A percentile compares a stretch with the other conserved stretches of the same genome.
Conservation (phyloP, 345 rosid species). For the Populus ilicifolia region DNA sequence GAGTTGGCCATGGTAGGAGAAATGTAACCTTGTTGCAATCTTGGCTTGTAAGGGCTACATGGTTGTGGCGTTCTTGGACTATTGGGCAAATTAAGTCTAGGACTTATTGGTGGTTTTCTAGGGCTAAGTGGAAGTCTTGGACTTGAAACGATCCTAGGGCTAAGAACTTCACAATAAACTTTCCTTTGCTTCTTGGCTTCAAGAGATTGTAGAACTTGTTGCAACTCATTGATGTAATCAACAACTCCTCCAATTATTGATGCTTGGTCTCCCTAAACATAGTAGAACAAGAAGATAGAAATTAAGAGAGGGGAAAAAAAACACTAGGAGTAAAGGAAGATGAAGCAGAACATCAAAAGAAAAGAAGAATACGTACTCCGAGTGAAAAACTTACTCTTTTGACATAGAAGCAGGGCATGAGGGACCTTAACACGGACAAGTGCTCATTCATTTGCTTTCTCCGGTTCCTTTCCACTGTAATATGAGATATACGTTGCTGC, state of each 20-base stretch:
- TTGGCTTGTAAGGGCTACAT: slow-evolving; percentile 59
- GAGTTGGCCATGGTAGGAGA: slow-evolving; percentile 43
- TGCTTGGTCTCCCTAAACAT: slow-evolving; percentile 87
- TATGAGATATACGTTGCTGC: slow-evolving; percentile 72
- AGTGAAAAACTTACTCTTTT: slow-evolving; percentile 66
- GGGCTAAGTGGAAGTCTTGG: slow-evolving; percentile 82
- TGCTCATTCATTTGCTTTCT: slow-evolving; percentile 98
- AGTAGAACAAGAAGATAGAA: neutral
- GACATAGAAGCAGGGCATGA: slow-evolving; percentile 98
- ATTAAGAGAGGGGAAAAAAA: neutral
- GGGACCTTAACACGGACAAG: slow-evolving; percentile 70
- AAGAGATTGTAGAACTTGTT: slow-evolving; percentile 79
- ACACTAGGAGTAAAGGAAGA: neutral
- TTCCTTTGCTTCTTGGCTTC: slow-evolving; percentile 95
- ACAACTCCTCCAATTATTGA: slow-evolving; percentile 97
- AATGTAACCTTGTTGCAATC: slow-evolving; percentile 39
- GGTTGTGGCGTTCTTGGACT: slow-evolving; percentile 87
- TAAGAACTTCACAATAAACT: slow-evolving; percentile 74
- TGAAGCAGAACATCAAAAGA: neutral
- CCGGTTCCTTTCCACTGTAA: slow-evolving; percentile 92
- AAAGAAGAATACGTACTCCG: neutral
- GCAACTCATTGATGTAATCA: slow-evolving; percentile 89
- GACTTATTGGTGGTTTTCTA: slow-evolving; percentile 47
- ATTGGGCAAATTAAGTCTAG: slow-evolving; percentile 54
- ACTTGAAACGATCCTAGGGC: slow-evolving; percentile 64